phyloP scores from a whole-genome alignment of 306 rosid genomes.

The Acacia confusa region DNA sequence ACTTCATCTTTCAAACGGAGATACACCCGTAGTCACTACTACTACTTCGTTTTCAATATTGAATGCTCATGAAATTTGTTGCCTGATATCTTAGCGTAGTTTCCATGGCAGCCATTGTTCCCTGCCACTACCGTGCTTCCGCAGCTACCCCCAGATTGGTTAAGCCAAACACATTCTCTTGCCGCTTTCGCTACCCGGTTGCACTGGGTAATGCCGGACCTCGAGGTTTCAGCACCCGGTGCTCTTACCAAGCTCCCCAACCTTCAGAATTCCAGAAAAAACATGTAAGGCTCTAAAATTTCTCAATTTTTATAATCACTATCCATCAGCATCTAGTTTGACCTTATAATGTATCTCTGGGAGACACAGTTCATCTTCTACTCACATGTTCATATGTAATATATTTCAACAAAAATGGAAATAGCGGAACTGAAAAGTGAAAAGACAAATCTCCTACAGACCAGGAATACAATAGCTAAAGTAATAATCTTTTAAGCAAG shows the following conservation, averaged over 20 bases:
- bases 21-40: not conserved
- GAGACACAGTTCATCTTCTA: not conserved
- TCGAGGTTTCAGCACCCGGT: constrained; percentile 42
- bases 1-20: constrained; percentile 5
- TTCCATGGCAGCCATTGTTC: constrained; percentile 68
- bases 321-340: constrained; percentile 9
- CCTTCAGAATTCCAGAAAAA: constrained; percentile 43
- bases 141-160: constrained; percentile 44
- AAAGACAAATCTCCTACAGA: not conserved
- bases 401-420: not conserved
- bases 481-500: not conserved
- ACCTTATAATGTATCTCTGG: constrained; percentile 15
- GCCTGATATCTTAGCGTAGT: constrained; percentile 2
- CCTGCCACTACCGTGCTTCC: constrained; percentile 55
- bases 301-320: not conserved
- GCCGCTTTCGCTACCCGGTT: constrained; percentile 39
- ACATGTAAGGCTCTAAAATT: constrained; percentile 41
- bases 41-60: not conserved
- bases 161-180: constrained; percentile 39
- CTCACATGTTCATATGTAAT: not conserved
- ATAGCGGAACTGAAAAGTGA: not conserved
- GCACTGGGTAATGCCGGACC: constrained; percentile 34
- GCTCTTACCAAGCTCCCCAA: constrained; percentile 55
- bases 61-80: constrained; percentile 28
- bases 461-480: not conserved